These are phyloP conservation scores for Pelargonium fulgidum DNA, from an alignment of 441 rosid species.

Conservation along the genomic window DNA sequence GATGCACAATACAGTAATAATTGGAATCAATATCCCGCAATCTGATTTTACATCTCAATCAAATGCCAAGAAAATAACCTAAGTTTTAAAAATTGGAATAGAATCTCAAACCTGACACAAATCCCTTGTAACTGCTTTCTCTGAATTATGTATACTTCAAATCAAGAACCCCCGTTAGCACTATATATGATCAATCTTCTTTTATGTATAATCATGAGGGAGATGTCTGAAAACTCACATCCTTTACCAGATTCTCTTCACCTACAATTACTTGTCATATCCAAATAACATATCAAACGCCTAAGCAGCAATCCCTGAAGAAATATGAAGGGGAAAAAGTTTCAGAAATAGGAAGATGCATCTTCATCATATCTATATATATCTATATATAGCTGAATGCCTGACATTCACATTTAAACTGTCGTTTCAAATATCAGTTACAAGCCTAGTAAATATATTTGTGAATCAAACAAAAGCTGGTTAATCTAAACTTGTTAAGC, in stretches of 20 bases:
- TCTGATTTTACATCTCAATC: conserved; percentile 55
- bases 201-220: conserved; percentile 23
- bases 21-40: conserved; percentile 38
- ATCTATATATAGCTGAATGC: not conserved
- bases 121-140: conserved; percentile 35
- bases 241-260: conserved; percentile 30
- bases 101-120: conserved; percentile 47
- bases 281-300: conserved; percentile 32
- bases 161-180: conserved; percentile 37
- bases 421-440: not conserved
- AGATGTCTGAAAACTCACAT: conserved; percentile 32
- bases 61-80: conserved; percentile 40
- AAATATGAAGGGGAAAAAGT: conserved; percentile 13
- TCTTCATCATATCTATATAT: conserved; percentile 2
- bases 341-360: conserved; percentile 13
- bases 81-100: conserved; percentile 25
- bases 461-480: not conserved
- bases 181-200: conserved; percentile 34
- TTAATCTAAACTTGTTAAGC: not conserved
- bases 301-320: conserved; percentile 67
- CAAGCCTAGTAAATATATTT: not conserved
- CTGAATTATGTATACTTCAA: conserved; percentile 35
- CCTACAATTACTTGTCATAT: conserved; percentile 39
- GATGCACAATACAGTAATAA: conserved; percentile 35
- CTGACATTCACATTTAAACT: not conserved